Evolutionary conservation across 1,284 basidiomycete genomes (phyloP).

Genomic region (Porogramme epimiltina): DNA sequence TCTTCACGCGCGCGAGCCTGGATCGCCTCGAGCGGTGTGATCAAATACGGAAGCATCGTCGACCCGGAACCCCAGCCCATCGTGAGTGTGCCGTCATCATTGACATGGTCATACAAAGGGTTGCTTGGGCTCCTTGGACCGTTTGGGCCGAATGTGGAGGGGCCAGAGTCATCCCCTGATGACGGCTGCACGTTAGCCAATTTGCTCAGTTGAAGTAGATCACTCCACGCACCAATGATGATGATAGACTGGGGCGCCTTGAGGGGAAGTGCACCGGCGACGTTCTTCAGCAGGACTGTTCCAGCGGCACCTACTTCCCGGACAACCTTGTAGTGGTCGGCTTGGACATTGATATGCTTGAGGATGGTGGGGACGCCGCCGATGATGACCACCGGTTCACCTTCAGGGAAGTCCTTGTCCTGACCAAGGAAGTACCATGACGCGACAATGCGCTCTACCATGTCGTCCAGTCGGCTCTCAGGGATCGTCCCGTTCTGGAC

Average conservation of each 20-base stretch:
- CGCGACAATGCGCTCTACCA: slow-evolving; percentile 66
- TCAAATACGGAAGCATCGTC: slow-evolving; percentile 60
- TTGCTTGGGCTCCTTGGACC: too few relatives aligned
- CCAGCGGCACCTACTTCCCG: slow-evolving; percentile 77
- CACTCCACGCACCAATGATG: slow-evolving; percentile 54
- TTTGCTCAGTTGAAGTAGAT: background rate
- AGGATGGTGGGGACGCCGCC: slow-evolving; percentile 55
- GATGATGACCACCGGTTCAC: too few relatives aligned
- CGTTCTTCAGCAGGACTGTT: slow-evolving; percentile 84
- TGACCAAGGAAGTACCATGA: slow-evolving; percentile 67
- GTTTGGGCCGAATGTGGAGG: slow-evolving; percentile 71
- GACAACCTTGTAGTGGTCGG: slow-evolving; percentile 72
- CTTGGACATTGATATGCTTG: slow-evolving; percentile 74
- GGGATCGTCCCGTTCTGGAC: slow-evolving; percentile 74
- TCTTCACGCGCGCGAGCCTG: slow-evolving; percentile 62
- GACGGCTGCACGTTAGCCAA: background rate
- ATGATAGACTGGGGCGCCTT: slow-evolving; percentile 58
- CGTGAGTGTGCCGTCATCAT: slow-evolving; percentile 70
- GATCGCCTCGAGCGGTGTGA: slow-evolving; percentile 73
- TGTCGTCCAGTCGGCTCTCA: slow-evolving; percentile 65
- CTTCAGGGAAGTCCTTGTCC: too few relatives aligned
- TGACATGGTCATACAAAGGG: slow-evolving; percentile 68
- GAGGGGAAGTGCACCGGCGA: slow-evolving; percentile 63
- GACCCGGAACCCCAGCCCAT: slow-evolving; percentile 76
- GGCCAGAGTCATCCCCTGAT: slow-evolving; percentile 59